Percentiles rank a stretch among this genome's conserved stretches.
These are phyloP conservation scores for Phytophthora multivora DNA, from an alignment of 352 stramenopile species.

Conservation along the genomic window DNA sequence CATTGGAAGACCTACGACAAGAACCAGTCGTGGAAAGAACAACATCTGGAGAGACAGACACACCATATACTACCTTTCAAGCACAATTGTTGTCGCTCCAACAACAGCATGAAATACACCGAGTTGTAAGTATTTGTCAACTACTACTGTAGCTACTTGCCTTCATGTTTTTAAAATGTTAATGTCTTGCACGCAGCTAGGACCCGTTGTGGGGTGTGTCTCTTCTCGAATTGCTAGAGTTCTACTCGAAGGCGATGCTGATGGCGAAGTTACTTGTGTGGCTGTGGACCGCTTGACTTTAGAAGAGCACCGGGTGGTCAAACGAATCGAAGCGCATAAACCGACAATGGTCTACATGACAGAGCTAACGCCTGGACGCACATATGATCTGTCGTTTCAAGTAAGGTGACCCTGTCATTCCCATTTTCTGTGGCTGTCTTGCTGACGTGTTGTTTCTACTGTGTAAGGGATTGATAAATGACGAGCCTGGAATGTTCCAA, in stretches of 20 bases:
- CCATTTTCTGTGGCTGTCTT: neutral
- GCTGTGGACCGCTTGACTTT: slow-evolving; percentile 43
- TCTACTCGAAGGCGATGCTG: slow-evolving; percentile 48
- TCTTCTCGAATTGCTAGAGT: slow-evolving; percentile 33
- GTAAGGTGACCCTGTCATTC: slow-evolving; percentile 8
- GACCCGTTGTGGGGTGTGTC: slow-evolving; percentile 51
- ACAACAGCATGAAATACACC: slow-evolving; percentile 5
- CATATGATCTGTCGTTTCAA: slow-evolving; percentile 48
- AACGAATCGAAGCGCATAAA: slow-evolving; percentile 11
- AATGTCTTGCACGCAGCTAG: slow-evolving; percentile 31
- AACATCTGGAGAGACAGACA: neutral
- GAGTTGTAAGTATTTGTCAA: slow-evolving; percentile 15
- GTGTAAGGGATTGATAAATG: slow-evolving; percentile 34
- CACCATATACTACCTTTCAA: slow-evolving; percentile 11
- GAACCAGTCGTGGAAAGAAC: neutral
- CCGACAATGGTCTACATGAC: slow-evolving; percentile 42
- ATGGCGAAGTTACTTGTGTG: slow-evolving; percentile 41
- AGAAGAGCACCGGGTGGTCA: slow-evolving; percentile 6
- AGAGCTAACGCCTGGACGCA: slow-evolving; percentile 32
- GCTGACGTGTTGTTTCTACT: neutral
- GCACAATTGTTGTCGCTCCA: slow-evolving; percentile 3
- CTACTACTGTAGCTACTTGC: too few species aligned
- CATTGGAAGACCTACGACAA: neutral
- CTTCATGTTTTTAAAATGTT: neutral
- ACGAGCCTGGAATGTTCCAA: slow-evolving; percentile 24